These are phyloP conservation scores for Acanthochlamys bracteata DNA, from an alignment of 106 monocot genomes.

Conservation along the genomic window DNA sequence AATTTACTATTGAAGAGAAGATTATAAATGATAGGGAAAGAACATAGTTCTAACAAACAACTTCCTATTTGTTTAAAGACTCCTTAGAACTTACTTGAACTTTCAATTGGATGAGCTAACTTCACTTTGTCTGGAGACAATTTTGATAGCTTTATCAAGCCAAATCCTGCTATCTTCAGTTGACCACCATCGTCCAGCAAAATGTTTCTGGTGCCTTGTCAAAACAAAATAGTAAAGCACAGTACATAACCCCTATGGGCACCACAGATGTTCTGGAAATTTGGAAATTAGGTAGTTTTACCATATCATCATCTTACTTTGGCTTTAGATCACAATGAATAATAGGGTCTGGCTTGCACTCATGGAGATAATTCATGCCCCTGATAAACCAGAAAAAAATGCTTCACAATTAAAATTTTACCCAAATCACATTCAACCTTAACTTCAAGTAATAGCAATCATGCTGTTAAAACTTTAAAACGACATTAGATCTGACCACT, in stretches of 20 bases:
- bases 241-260: slow-evolving; percentile 19
- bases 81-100: slow-evolving; percentile 34
- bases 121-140: slow-evolving; percentile 57
- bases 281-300: slow-evolving; percentile 6
- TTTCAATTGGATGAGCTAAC: slow-evolving; percentile 41
- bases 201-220: slow-evolving; percentile 95
- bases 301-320: slow-evolving; percentile 56
- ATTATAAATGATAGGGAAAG: too few relatives aligned
- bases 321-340: slow-evolving; percentile 65
- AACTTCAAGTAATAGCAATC: too few relatives aligned
- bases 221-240: slow-evolving; percentile 56
- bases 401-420: too few relatives aligned
- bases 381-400: slow-evolving; percentile 15
- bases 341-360: slow-evolving; percentile 74
- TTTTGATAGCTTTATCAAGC: slow-evolving; percentile 70
- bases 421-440: too few relatives aligned
- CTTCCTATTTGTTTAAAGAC: too few relatives aligned
- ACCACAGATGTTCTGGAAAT: not conserved
- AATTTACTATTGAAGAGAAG: too few relatives aligned
- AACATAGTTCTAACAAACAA: too few relatives aligned
- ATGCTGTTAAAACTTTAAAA: too few relatives aligned
- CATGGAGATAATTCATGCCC: slow-evolving; percentile 84
- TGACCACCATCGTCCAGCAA: slow-evolving; percentile 77
- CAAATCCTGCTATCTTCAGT: slow-evolving; percentile 84
- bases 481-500: too few relatives aligned